Conservation (phyloP, 1,284 basidiomycete species). For the Takashimella koratensis region DNA sequence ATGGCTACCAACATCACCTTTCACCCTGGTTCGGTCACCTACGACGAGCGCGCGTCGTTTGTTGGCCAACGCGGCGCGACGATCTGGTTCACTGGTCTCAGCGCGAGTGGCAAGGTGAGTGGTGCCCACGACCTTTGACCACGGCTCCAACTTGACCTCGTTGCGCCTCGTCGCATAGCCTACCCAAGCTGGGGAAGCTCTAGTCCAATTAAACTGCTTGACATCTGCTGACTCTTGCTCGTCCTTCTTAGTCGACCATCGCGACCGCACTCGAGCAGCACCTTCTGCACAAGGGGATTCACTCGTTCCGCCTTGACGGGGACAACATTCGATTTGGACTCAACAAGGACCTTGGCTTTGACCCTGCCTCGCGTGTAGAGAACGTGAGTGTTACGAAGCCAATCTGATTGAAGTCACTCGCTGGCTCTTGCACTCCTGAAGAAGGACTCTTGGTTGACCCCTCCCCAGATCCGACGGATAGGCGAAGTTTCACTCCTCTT, state of each 20-base stretch:
- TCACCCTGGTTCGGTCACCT: conserved; percentile 66
- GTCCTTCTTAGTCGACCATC: conserved; percentile 75
- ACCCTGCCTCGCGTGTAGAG: conserved; percentile 89
- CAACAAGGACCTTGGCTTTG: conserved; percentile 97
- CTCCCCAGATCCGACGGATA: conserved; percentile 85
- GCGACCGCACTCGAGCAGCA: conserved; percentile 96
- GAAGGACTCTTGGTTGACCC: too few relatives aligned
- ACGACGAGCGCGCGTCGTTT: conserved; percentile 63
- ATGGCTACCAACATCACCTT: conserved; percentile 89
- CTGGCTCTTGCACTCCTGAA: not conserved
- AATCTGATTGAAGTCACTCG: too few relatives aligned
- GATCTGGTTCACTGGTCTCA: conserved; percentile 92
- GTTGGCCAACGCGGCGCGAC: conserved; percentile 80
- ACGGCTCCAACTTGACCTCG: too few relatives aligned
- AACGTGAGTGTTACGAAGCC: conserved; percentile 60
- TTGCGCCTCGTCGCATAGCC: too few relatives aligned
- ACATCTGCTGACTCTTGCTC: too few relatives aligned
- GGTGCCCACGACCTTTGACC: too few relatives aligned
- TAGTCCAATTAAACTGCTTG: too few relatives aligned
- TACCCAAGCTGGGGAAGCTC: too few relatives aligned
- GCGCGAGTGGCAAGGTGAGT: conserved; percentile 63
- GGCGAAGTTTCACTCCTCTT: conserved; percentile 97
- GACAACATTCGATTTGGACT: conserved; percentile 96
- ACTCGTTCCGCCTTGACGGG: conserved; percentile 89
- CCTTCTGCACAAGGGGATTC: conserved; percentile 79